Conservation (phyloP, 2,329 filamentous ascomycete genomes). For the Aspergillus sp. region DNA sequence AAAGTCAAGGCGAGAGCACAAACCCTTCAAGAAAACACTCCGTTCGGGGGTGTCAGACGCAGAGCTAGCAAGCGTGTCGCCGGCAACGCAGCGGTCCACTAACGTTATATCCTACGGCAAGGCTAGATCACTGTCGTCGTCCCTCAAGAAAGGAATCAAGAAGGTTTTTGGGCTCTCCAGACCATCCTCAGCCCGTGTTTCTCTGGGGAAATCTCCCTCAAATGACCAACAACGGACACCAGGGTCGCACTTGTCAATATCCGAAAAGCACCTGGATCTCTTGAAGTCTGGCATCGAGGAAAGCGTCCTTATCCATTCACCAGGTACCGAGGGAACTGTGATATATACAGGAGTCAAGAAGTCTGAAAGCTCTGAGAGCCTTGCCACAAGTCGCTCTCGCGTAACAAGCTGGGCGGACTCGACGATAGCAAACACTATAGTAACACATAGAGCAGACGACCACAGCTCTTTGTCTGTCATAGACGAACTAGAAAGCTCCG, state of each 20-base stretch:
- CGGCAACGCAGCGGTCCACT: slow-evolving; percentile 8
- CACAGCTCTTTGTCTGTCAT: slow-evolving; percentile 47
- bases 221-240: slow-evolving; percentile 15
- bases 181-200: slow-evolving; percentile 18
- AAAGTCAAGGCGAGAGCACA: slow-evolving; percentile 34
- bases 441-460: slow-evolving; percentile 34
- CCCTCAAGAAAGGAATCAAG: slow-evolving; percentile 46
- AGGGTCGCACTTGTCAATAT: neutral
- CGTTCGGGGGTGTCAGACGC: slow-evolving; percentile 31
- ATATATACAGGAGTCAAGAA: slow-evolving; percentile 25
- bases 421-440: slow-evolving; percentile 44
- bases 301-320: neutral
- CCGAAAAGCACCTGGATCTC: slow-evolving; percentile 12
- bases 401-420: slow-evolving; percentile 55
- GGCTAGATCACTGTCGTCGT: slow-evolving; percentile 43
- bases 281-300: neutral
- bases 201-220: slow-evolving; percentile 28
- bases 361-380: slow-evolving; percentile 36
- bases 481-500: slow-evolving; percentile 41
- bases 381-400: slow-evolving; percentile 43
- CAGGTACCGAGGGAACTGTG: slow-evolving; percentile 1
- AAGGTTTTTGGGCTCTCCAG: slow-evolving; percentile 43
- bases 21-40: slow-evolving; percentile 41
- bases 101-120: slow-evolving; percentile 23
- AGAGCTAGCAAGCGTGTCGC: slow-evolving; percentile 15